Base-by-base conservation (phyloP, 345 rosid species). In the Lumnitzera racemosa region DNA sequence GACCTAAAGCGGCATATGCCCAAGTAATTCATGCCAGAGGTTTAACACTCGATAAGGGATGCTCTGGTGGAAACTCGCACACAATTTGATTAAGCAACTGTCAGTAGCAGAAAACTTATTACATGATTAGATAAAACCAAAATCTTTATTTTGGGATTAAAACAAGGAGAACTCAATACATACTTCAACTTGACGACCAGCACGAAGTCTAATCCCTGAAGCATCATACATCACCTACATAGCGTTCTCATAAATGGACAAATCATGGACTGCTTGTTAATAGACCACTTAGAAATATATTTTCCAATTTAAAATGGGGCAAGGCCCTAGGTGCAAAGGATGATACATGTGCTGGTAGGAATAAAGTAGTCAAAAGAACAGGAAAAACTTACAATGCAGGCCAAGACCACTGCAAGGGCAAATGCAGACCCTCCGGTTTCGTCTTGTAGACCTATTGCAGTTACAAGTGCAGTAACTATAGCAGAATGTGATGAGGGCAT, bases 131-230 rank as follows among this genome's bases (percentile, higher is more conserved):
- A 36, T 36, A 36, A 36, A 4, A 36, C 11, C 43, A 36, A 36
- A 12, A 63, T 20, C 4, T 53, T 41, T 57, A 16, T 2, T 24
- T 17, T 14, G 24, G 13, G 3, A 46, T 53, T 14, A 23, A 61
- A 61, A 24, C 7, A 61, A 53, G 60, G 24, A 51, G n/a, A 53
- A 23, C 14, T 53, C 23, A 71, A 31, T 57, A 67, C 76, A 67
- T 73, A 89, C 96, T 81, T 92, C 98, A 57, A 96, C 98, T 76
- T 92, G 98, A 64, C 94, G 95, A 60, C 98, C 98, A 65, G 98
- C 98, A 73, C 89, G 98, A 67, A 80, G 91, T 68, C 98, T 84
- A 62, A 92, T 85, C 17, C 98, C 98, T 1, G 96, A 80, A 16
- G 98, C 98, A 80, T 92, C 98, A 74, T 87, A 92, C 98, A 89